Base-by-base conservation (phyloP, 1,139 yeast species). In the Yamadazyma triangularis region DNA sequence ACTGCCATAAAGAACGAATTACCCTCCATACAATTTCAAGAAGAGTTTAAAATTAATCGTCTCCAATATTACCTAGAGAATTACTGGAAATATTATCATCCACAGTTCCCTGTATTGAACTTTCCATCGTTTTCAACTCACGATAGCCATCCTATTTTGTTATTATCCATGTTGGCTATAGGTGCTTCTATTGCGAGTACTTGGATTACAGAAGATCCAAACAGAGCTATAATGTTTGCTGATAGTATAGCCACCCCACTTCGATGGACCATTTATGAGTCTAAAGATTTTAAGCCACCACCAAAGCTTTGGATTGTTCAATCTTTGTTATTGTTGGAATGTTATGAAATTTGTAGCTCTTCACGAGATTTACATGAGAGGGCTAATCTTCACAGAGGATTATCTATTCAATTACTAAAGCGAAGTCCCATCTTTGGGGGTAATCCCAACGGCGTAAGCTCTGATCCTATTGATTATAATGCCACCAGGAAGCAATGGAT, bases 361-460 rank as follows among this genome's bases (percentile, higher is more conserved):
- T 59, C 71, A 39, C 58, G 85, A 39, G 59, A 60, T 23, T 56
- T 80, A 44, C 93, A 84, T 48, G 93, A 83, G 50, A 53, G 94
- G 28, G 85, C 85, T 0, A 84, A 78, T 47, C 60, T 84, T 8
- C 91, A 84, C 47, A 88, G 83, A 48, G 91, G 88, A 2, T 73
- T 88, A 0, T 77, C 85, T 0, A 76, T 82, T 13, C 93, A 84
- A 51, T 56, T 85, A 33, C 57, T 85, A 27, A 61, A 89, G 38
- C 65, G 94, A 46, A 77, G 84, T 10, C 85, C 93, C 0, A 71
- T 80, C n/a, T 52, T 84, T 26, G 86, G 85, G 7, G 85, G 85
- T 0, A 78, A 77, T 42, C 85, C 85, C 0, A n/a, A n/a, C n/a
- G n/a, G n/a, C n/a, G n/a, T n/a, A n/a, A n/a, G n/a, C n/a, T n/a